A percentile compares a stretch with the other conserved stretches of the same genome.
Conservation (phyloP, 2,329 filamentous ascomycete genomes). For the Fusarium annulatum region DNA sequence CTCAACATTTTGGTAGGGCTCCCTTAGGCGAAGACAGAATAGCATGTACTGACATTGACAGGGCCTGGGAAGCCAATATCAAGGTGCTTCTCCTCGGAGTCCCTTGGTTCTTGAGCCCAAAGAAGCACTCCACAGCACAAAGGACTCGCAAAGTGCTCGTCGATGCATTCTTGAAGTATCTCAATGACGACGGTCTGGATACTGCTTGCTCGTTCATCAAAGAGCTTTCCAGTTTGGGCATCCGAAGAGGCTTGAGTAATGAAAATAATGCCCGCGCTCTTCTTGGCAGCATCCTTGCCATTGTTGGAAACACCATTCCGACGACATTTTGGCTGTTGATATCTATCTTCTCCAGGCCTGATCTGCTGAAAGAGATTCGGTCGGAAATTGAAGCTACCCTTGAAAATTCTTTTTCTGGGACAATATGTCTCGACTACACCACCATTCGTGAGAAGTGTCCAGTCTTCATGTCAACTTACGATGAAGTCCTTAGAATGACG, state of each 20-base stretch:
- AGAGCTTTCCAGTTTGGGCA: constrained; percentile 21
- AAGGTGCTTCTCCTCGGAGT: constrained; percentile 27
- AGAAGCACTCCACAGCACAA: constrained; percentile 13
- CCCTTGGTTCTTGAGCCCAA: constrained; percentile 33
- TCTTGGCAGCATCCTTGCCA: constrained; percentile 30
- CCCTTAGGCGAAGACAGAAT: too few relatives aligned
- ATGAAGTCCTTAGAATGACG: constrained; percentile 33
- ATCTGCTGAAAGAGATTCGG: constrained; percentile 8
- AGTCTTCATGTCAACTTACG: constrained; percentile 31
- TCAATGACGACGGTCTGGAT: constrained; percentile 6
- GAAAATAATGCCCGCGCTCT: constrained; percentile 39
- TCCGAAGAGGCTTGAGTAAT: constrained; percentile 28
- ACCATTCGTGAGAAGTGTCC: constrained; percentile 27
- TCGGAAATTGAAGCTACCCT: constrained; percentile 18
- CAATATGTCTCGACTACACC: background rate
- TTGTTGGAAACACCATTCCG: constrained; percentile 35
- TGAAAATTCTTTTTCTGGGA: background rate
- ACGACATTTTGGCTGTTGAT: constrained; percentile 33
- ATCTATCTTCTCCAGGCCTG: constrained; percentile 21
- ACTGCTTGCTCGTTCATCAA: constrained; percentile 34
- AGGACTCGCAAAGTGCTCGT: constrained; percentile 25
- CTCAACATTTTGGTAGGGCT: constrained; percentile 18
- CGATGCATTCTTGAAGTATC: constrained; percentile 21
- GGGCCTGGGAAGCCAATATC: constrained; percentile 35
- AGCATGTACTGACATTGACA: background rate